Evolutionary conservation across 2,329 filamentous ascomycete genomes (phyloP), one percentile per base, ranked within the genome.

Genomic region (Lojkania enalia): DNA sequence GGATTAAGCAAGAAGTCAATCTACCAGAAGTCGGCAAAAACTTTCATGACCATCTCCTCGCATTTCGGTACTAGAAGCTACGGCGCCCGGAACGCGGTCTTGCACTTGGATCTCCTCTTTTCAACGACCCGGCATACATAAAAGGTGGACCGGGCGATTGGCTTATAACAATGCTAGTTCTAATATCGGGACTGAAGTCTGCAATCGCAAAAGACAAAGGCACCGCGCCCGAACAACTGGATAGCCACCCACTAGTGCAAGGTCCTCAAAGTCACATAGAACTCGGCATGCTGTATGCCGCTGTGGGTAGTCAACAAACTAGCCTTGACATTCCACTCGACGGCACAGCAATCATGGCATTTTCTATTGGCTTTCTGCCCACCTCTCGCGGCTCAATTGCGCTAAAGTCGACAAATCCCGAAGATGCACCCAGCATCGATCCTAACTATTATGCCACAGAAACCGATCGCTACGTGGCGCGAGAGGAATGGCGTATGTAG

Each of bases 1-100:
- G 71, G 3, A 84, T 86, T 51, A 53, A 71, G 2, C 63, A 77
- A 0, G 49, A 81, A n/a, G 69, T 76, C 4, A 72, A 84, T 48
- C 77, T 82, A 1, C 77, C 78, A 1, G 78, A 82, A 21, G 82
- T 87, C 1, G 84, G 84, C 2, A 77, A 76, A 48, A 83, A 86
- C 64, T 70, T 87, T 3, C 74, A 81, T 35, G 84, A 87, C 58
- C 82, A 84, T 35, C 19, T 58, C 14, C 47, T 57, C 43, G 16
- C 52, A n/a, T 57, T 49, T 25, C 49, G 56, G 16, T 58, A 59
- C 48, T 63, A 58, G 59, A 60, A 60, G 40, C 47, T 62, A 11
- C 52, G 52, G 14, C 35, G 59, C 21, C 57, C 59, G 2, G 57
- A 59, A n/a, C 21, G 45, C 23, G 57, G 57, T 2, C 46, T 59